Conservation (phyloP, 2,329 filamentous ascomycete genomes). For the Monascus ruber region DNA sequence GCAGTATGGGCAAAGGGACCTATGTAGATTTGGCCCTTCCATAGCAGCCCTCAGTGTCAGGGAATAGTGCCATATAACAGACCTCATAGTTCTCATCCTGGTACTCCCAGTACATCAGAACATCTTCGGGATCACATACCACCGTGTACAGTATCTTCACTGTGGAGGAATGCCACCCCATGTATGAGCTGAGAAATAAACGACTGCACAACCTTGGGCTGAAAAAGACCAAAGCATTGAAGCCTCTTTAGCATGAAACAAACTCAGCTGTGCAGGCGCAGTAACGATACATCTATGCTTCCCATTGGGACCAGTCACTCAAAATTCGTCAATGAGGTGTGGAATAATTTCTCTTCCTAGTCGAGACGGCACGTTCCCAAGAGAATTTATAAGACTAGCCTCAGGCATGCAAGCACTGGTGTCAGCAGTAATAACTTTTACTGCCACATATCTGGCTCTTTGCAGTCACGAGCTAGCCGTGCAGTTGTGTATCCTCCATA, state of each 20-base stretch:
- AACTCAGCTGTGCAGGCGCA: slow-evolving; percentile 8
- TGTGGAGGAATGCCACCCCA: slow-evolving; percentile 13
- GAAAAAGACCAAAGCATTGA: slow-evolving; percentile 9
- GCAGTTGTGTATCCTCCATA: slow-evolving; percentile 17
- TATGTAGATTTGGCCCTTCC: too few relatives aligned
- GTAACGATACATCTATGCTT: slow-evolving; percentile 12
- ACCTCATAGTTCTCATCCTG: too few relatives aligned
- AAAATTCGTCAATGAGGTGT: slow-evolving; percentile 16
- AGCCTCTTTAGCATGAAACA: slow-evolving; percentile 12
- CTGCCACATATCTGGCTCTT: slow-evolving; percentile 16
- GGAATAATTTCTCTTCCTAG: slow-evolving; percentile 7
- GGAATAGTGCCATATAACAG: too few relatives aligned
- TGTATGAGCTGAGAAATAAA: slow-evolving; percentile 12
- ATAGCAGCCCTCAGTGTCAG: too few relatives aligned
- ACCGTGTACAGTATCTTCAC: slow-evolving; percentile 12
- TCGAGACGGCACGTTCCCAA: slow-evolving; percentile 1
- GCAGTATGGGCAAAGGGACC: too few relatives aligned
- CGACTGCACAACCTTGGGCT: slow-evolving; percentile 9
- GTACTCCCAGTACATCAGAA: too few relatives aligned
- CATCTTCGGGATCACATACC: too few relatives aligned
- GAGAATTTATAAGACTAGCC: slow-evolving; percentile 4
- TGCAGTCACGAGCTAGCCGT: slow-evolving; percentile 22
- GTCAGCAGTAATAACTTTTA: slow-evolving; percentile 24
- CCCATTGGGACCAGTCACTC: slow-evolving; percentile 11
- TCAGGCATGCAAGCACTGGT: slow-evolving; percentile 1